These are phyloP conservation scores for Leptomonas pyrrhocoris DNA, from an alignment of 208 protist genomes.

Conservation along the genomic window DNA sequence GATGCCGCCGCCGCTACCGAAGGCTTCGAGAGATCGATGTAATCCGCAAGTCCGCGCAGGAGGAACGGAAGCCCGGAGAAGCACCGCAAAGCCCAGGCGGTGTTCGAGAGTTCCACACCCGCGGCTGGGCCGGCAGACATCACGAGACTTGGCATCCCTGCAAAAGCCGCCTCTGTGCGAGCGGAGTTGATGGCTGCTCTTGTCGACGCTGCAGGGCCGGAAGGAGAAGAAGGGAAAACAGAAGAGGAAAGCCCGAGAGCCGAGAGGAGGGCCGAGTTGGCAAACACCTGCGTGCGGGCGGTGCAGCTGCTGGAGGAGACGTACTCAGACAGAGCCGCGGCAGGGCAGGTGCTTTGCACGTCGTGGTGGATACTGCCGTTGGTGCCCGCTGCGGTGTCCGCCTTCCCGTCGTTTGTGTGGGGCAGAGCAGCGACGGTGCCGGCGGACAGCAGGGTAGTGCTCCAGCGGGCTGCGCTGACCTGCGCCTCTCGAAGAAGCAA, in stretches of 20 bases:
- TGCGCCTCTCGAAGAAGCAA: conserved; percentile 35
- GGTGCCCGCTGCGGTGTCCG: neutral
- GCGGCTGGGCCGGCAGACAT: neutral
- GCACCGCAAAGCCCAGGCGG: conserved; percentile 33
- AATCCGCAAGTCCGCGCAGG: conserved; percentile 24
- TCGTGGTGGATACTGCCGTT: neutral
- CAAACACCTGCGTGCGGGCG: conserved; percentile 11
- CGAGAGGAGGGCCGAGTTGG: conserved; percentile 3
- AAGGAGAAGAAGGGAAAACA: neutral
- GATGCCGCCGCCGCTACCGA: neutral
- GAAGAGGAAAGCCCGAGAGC: conserved; percentile 11
- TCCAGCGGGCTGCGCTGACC: conserved; percentile 26
- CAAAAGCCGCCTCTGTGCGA: too few relatives aligned
- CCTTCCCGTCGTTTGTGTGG: too few relatives aligned
- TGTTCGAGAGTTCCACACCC: conserved; percentile 7
- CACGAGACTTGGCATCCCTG: too few relatives aligned
- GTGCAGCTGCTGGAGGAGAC: neutral
- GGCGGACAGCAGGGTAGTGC: neutral
- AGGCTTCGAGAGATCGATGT: conserved; percentile 18
- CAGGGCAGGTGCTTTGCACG: neutral
- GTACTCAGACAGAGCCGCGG: neutral
- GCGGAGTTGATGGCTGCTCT: too few relatives aligned
- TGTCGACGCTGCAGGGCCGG: neutral
- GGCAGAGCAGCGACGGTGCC: neutral
- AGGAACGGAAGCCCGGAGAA: conserved; percentile 26